Percentiles rank a stretch among this genome's conserved stretches.
Evolutionary conservation across 805 yeast species (phyloP).

Genomic region (Pichia phayaonensis): DNA sequence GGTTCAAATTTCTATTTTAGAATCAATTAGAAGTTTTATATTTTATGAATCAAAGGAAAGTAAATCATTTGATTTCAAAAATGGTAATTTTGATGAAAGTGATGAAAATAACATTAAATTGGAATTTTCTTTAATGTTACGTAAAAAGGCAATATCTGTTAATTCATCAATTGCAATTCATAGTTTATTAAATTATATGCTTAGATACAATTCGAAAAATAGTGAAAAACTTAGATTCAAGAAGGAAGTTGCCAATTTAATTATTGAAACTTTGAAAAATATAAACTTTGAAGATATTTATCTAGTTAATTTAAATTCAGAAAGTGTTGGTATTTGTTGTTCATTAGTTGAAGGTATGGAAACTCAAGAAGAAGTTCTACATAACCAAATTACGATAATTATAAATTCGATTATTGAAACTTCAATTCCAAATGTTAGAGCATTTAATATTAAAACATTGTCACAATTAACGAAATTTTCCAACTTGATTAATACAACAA

Average conservation of each 20-base stretch:
- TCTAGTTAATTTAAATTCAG: constrained; percentile 24
- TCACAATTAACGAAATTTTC: constrained; percentile 23
- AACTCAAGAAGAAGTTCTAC: constrained; percentile 16
- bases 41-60: constrained; percentile 31
- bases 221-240: constrained; percentile 15
- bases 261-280: constrained; percentile 25
- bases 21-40: constrained; percentile 56
- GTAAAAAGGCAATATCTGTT: constrained; percentile 43
- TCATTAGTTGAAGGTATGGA: constrained; percentile 18
- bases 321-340: constrained; percentile 26
- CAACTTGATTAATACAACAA: constrained; percentile 29
- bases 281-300: constrained; percentile 18
- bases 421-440: constrained; percentile 57
- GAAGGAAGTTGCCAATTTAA: constrained; percentile 15
- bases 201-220: constrained; percentile 13
- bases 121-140: constrained; percentile 12
- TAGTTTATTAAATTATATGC: constrained; percentile 34
- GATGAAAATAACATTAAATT: constrained; percentile 7
- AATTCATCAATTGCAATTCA: constrained; percentile 62
- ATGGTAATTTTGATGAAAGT: constrained; percentile 7
- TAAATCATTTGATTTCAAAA: constrained; percentile 6
- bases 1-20: constrained; percentile 83
- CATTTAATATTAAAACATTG: constrained; percentile 44
- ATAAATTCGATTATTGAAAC: constrained; percentile 61
- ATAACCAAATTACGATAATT: constrained; percentile 42